Evolutionary conservation across 352 stramenopile species (phyloP).

Genomic region (Globisporangium spinosum): DNA sequence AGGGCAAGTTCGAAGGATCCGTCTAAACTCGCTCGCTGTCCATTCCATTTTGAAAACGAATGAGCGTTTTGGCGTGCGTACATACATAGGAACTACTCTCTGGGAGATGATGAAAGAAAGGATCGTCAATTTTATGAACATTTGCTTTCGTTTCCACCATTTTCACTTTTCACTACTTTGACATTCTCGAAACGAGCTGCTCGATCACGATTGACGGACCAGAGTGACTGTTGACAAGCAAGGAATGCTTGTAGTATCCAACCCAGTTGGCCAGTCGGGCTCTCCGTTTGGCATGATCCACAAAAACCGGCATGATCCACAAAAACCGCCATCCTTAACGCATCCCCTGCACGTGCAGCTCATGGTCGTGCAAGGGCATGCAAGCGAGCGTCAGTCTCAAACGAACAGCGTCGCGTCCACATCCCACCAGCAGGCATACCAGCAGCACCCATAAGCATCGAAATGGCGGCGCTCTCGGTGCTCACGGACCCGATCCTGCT

Average conservation of each 20-base stretch:
- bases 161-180: slow-evolving; percentile 14
- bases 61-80: neutral
- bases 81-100: neutral
- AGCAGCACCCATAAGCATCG: neutral
- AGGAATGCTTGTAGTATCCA: neutral
- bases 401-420: neutral
- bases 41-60: neutral
- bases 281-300: too few relatives aligned
- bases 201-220: neutral
- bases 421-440: neutral
- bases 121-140: neutral
- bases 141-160: neutral
- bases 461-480: neutral
- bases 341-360: neutral
- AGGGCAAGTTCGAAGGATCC: slow-evolving; percentile 54
- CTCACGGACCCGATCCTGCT: slow-evolving; percentile 8
- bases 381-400: neutral
- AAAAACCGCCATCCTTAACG: neutral
- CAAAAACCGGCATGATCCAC: too few relatives aligned
- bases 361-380: neutral
- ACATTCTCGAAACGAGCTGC: neutral
- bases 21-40: slow-evolving; percentile 30
- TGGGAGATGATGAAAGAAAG: neutral
- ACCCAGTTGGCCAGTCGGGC: neutral
- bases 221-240: neutral